Conservation (phyloP, 192 early-diverging fungal species). For the Linnemannia schmuckeri region DNA sequence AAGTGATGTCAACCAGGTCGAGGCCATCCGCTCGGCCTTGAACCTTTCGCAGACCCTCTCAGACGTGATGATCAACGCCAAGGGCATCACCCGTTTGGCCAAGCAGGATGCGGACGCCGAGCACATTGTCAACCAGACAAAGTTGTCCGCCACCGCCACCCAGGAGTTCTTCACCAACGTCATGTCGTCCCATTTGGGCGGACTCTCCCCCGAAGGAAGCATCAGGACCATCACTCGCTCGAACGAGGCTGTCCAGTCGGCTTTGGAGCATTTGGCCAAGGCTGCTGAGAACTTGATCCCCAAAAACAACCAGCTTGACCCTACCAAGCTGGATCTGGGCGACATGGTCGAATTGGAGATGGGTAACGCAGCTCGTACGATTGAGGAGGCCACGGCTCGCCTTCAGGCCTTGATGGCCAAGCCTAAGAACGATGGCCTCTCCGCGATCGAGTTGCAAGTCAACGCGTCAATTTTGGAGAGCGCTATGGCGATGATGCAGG, state of each 20-base stretch:
- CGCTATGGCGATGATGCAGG: constrained; percentile 93
- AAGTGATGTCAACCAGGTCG: constrained; percentile 75
- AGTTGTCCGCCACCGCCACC: constrained; percentile 73
- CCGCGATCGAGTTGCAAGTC: constrained; percentile 86
- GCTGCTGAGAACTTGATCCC: constrained; percentile 82
- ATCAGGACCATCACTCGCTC: constrained; percentile 82
- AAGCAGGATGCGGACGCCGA: constrained; percentile 85
- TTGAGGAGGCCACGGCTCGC: constrained; percentile 89
- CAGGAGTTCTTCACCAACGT: constrained; percentile 90
- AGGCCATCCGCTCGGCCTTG: constrained; percentile 85
- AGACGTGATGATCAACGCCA: constrained; percentile 89
- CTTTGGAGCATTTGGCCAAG: constrained; percentile 77
- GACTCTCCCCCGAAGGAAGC: constrained; percentile 71
- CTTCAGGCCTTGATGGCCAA: constrained; percentile 85
- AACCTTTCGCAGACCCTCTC: constrained; percentile 84
- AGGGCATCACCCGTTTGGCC: constrained; percentile 89
- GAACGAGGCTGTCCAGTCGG: constrained; percentile 82
- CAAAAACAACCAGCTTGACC: constrained; percentile 64
- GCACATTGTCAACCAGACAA: constrained; percentile 78
- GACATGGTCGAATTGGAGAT: constrained; percentile 95
- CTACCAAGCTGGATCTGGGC: constrained; percentile 79
- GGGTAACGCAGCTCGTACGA: constrained; percentile 90
- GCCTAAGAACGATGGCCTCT: constrained; percentile 78
- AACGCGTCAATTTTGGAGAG: constrained; percentile 91
- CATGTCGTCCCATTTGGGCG: constrained; percentile 81